Percentiles rank a stretch among this genome's conserved stretches.
Evolutionary conservation across 1,284 basidiomycete genomes (phyloP).

Genomic region (Coriolopsis trogii): DNA sequence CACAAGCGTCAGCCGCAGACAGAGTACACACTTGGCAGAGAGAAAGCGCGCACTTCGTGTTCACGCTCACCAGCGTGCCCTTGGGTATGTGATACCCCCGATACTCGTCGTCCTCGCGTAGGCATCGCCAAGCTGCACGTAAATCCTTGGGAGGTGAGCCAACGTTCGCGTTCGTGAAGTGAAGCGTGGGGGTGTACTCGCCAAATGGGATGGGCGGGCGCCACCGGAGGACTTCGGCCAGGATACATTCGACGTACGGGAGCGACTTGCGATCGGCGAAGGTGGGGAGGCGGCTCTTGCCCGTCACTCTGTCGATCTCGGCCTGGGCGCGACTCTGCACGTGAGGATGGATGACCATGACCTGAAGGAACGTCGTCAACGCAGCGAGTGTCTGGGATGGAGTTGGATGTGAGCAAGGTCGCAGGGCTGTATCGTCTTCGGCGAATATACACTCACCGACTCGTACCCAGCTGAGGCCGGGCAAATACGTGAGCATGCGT

Average conservation of each 20-base stretch:
- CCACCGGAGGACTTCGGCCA: constrained; percentile 26
- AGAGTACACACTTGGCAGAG: too few relatives aligned
- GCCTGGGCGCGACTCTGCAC: constrained; percentile 27
- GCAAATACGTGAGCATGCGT: background rate
- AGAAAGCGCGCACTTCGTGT: constrained; percentile 22
- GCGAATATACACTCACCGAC: background rate
- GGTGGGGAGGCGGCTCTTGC: constrained; percentile 18
- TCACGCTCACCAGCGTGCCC: constrained; percentile 25
- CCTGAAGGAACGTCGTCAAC: background rate
- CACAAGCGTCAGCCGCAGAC: background rate
- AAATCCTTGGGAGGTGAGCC: background rate
- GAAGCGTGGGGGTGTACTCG: background rate
- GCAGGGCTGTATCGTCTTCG: background rate
- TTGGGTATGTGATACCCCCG: constrained; percentile 32
- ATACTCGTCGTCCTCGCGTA: constrained; percentile 25
- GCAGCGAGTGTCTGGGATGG: background rate
- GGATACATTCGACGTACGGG: constrained; percentile 21
- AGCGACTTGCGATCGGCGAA: constrained; percentile 17
- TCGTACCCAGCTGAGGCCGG: background rate
- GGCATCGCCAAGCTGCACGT: background rate
- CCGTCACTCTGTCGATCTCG: constrained; percentile 31
- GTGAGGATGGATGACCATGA: constrained; percentile 9
- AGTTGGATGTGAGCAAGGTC: background rate
- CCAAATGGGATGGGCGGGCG: constrained; percentile 16
- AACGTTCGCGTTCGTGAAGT: background rate